Evolutionary conservation across 208 protist species (phyloP).

Genomic region (Naegleria fowleri): DNA sequence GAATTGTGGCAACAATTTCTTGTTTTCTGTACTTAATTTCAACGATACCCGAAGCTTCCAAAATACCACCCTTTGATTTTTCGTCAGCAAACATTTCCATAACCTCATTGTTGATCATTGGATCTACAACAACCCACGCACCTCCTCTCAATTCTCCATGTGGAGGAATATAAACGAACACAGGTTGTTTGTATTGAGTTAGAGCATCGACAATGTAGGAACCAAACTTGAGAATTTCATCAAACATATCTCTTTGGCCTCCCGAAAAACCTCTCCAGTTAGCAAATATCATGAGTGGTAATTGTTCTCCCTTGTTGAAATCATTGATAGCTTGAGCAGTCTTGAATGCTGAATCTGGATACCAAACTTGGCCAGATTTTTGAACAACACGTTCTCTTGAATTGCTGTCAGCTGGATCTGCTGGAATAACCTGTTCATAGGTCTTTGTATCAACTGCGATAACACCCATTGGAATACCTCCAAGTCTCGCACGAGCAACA

Average conservation of each 20-base stretch:
- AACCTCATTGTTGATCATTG: constrained; percentile 88
- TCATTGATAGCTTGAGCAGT: constrained; percentile 93
- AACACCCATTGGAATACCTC: constrained; percentile 92
- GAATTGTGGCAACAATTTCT: constrained; percentile 78
- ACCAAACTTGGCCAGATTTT: constrained; percentile 90
- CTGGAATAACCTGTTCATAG: constrained; percentile 79
- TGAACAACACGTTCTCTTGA: constrained; percentile 59
- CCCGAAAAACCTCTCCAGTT: constrained; percentile 98
- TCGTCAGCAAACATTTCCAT: constrained; percentile 96
- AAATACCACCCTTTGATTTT: constrained; percentile 79
- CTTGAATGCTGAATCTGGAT: constrained; percentile 93
- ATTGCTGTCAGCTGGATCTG: constrained; percentile 86
- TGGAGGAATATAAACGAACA: constrained; percentile 96
- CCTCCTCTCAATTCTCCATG: constrained; percentile 91
- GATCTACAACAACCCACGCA: constrained; percentile 96
- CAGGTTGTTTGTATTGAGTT: constrained; percentile 80
- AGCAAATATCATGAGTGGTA: constrained; percentile 94
- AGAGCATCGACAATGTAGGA: constrained; percentile 96
- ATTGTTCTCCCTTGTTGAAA: constrained; percentile 88
- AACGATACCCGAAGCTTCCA: constrained; percentile 87
- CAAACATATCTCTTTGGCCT: constrained; percentile 97
- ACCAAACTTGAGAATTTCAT: constrained; percentile 98
- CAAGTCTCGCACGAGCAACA: constrained; percentile 85
- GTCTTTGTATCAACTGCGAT: constrained; percentile 94
- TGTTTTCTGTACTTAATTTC: constrained; percentile 90